A percentile compares a stretch with the other conserved stretches of the same genome.
Evolutionary conservation across 257 asterid genomes (phyloP).

Genomic region (Gentiana dahurica): DNA sequence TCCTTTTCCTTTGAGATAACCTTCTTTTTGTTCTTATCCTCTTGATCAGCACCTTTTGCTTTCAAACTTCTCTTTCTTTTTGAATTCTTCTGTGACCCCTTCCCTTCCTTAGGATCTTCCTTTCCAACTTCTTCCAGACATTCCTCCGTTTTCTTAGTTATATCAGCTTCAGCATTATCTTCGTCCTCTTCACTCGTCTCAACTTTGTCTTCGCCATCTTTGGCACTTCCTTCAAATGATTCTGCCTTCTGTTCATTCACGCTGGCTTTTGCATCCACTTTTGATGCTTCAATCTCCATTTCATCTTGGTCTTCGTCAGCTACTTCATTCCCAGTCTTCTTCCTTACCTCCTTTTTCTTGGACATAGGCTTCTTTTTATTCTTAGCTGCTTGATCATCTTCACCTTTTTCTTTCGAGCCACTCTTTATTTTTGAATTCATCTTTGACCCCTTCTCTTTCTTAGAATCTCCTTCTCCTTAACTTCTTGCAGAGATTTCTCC

Average conservation of each 20-base stretch:
- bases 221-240: constrained; percentile 7
- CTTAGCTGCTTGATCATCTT: constrained; percentile 16
- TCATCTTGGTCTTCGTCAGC: constrained; percentile 1
- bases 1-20: constrained; percentile 29
- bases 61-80: constrained; percentile 34
- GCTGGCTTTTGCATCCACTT: no score
- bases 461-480: constrained; percentile 15
- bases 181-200: background rate
- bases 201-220: background rate
- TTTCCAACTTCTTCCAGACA: constrained; percentile 12
- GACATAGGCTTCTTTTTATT: constrained; percentile 29
- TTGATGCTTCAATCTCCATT: constrained; percentile 5
- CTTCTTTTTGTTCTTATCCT: constrained; percentile 30
- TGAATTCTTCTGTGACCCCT: constrained; percentile 43
- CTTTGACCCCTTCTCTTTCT: constrained; percentile 29
- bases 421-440: constrained; percentile 48
- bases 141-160: constrained; percentile 9
- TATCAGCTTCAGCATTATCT: background rate
- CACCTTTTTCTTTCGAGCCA: constrained; percentile 24
- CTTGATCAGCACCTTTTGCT: constrained; percentile 21
- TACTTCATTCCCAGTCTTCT: background rate
- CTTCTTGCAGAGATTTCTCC: constrained; percentile 25
- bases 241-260: no score
- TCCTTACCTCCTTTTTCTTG: constrained; percentile 30
- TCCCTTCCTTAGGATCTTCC: constrained; percentile 25